A percentile compares a stretch with the other conserved stretches of the same genome.
Conservation (phyloP, 1,284 basidiomycete genomes). For the Irpex sp. region DNA sequence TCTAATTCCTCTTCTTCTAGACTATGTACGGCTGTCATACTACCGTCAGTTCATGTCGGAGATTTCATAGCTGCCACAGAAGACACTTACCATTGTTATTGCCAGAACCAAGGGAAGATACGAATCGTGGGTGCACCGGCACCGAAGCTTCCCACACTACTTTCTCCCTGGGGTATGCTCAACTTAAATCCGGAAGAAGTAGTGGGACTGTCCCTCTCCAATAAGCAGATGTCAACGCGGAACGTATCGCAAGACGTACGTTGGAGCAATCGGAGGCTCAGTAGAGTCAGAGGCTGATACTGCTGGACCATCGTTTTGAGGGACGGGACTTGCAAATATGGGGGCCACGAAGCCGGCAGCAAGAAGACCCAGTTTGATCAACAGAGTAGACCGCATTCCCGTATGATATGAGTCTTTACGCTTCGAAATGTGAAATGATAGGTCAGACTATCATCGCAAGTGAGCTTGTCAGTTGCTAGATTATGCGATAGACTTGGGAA, state of each 20-base stretch:
- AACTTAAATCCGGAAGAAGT: background rate
- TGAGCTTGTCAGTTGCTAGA: background rate
- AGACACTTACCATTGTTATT: background rate
- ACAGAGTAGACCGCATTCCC: too few relatives aligned
- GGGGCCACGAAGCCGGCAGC: too few relatives aligned
- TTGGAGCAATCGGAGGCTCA: too few relatives aligned
- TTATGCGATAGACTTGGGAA: background rate
- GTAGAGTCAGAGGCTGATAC: too few relatives aligned
- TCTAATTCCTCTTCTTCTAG: background rate
- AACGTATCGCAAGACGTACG: too few relatives aligned
- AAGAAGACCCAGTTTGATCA: too few relatives aligned
- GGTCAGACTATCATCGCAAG: background rate
- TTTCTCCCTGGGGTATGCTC: background rate
- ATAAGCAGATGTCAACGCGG: too few relatives aligned
- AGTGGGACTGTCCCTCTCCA: too few relatives aligned
- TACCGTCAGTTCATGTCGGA: background rate
- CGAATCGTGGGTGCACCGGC: background rate
- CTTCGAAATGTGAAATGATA: too few relatives aligned
- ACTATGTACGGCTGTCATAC: background rate
- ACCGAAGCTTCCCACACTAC: background rate
- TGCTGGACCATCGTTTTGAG: too few relatives aligned
- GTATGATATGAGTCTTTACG: too few relatives aligned
- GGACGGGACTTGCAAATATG: too few relatives aligned
- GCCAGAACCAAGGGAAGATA: background rate
- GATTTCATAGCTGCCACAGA: background rate